A percentile compares a stretch with the other conserved stretches of the same genome.
These are phyloP conservation scores for Trypanosoma lewisi DNA, from an alignment of 208 protist genomes.

Conservation along the genomic window DNA sequence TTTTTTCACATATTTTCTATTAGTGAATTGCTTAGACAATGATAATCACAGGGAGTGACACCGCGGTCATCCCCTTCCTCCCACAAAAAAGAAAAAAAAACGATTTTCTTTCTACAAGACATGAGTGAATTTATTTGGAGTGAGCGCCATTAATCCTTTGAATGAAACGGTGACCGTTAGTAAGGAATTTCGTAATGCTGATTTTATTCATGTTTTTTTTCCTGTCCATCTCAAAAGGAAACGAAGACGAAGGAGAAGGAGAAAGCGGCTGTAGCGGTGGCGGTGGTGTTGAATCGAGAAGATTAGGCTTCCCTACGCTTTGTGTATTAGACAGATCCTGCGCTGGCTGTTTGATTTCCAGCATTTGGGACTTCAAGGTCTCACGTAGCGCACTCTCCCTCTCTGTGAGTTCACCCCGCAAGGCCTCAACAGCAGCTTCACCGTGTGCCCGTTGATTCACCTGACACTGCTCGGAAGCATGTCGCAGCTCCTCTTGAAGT, in stretches of 20 bases:
- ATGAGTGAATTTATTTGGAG: too few relatives aligned
- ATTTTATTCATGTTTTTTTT: neutral
- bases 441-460: constrained; percentile 30
- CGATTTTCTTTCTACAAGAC: too few relatives aligned
- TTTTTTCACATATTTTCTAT: too few relatives aligned
- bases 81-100: too few relatives aligned
- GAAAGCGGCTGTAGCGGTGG: neutral
- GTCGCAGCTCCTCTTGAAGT: constrained; percentile 19
- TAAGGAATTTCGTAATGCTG: too few relatives aligned
- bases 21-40: too few relatives aligned
- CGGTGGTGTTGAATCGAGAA: too few relatives aligned
- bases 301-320: neutral
- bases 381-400: constrained; percentile 53
- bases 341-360: neutral
- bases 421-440: constrained; percentile 25
- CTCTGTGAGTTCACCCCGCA: constrained; percentile 30
- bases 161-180: too few relatives aligned
- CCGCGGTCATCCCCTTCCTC: too few relatives aligned
- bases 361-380: constrained; percentile 23
- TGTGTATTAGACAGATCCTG: neutral
- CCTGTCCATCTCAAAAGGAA: neutral
- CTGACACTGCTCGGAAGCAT: constrained; percentile 15
- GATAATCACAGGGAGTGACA: too few relatives aligned
- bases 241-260: neutral
- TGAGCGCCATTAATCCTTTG: too few relatives aligned